Evolutionary conservation across 768 basidiomycete genomes (phyloP), one percentile per base, ranked within the genome.

Genomic region (Hypholoma fasciculare): DNA sequence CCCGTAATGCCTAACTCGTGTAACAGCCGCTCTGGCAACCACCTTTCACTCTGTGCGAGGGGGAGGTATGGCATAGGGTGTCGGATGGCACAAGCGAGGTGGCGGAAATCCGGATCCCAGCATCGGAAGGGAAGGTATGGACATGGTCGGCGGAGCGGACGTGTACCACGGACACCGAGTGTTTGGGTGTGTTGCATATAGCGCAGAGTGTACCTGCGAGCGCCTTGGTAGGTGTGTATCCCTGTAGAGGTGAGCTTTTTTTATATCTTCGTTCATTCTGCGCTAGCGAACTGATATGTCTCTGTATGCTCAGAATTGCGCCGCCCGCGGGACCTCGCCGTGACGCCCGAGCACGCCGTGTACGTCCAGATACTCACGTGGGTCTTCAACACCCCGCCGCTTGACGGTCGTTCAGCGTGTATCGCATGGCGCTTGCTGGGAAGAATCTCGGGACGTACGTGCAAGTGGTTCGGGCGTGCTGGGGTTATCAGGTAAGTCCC

Each of bases 351-450:
- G 46, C 94, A 91, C 67, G 91, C 92, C 0, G 88, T 84, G 2
- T 98, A 99, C 67, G 91, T 96, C 7, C 90, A 90, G 62, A 90
- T 98, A 52, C 57, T 99, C 17, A 90, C 92, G 0, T 98, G 96
- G 94, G 98, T 98, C 76, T 74, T 98, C 48, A 96, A 99, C 69
- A 88, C 89, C 2, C 96, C 96, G 0, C 81, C 87, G 0, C 85
- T 91, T 0, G 77, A 88, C 34, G 87, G 16, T 96, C 96, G 0
- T 99, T 99, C 70, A 91, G 92, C 63, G 92, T 99, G 7, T 96
- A 99, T 72, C 84, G 93, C 48, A 97, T 99, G 90, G 96, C 96
- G 0, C 77, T 95, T 17, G 90, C 95, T 0, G 96, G 96, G 0
- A 96, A 98, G 68, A 89, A 95, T 64, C 82, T 98, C 1, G 96